Evolutionary conservation across 1,139 yeast species (phyloP), one percentile per base, ranked within the genome.

Genomic region (Arxiozyma slooffiae): DNA sequence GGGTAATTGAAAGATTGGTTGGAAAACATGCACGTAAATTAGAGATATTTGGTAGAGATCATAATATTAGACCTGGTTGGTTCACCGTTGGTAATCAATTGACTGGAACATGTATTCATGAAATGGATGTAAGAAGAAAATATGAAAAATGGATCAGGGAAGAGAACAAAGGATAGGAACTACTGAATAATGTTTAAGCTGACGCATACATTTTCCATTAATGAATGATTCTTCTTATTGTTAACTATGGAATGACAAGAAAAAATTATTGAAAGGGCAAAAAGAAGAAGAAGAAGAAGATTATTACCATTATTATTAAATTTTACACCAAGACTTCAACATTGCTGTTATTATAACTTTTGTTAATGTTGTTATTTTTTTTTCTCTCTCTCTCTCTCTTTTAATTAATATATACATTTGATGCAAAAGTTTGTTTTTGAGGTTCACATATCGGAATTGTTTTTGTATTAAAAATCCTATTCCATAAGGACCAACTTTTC

Each of bases 1-100:
- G 82, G n/a, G 78, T 90, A 53, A 83, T 85, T 14, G 97, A 90
- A 56, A 71, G 97, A 54, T 63, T 89, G 42, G 96, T 83, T 3
- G 96, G 96, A 0, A 72, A 72, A 6, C 77, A 80, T 56, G 77
- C 90, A 2, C 72, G 95, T 37, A 90, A 90, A 61, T 71, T 90
- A 41, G 97, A 90, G 64, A 78, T 90, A 1, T 90, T 89, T 68
- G 97, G 97, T 4, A 75, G 96, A 52, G 83, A 81, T 54, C 94
- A 87, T 61, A 90, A 90, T 61, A 73, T 84, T 0, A 75, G 97
- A 44, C 85, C 88, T 0, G 96, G 97, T 0, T 90, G 97, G 97
- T 69, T 89, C 50, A 86, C 96, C 0, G 79, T 89, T 51, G 97
- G 97, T 0, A 85, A 86, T 62, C 95, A 88, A 66, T 67, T 89